Evolutionary conservation across 768 basidiomycete species (phyloP), one percentile per base, ranked within the genome.

Genomic region (Suillus brevipes): DNA sequence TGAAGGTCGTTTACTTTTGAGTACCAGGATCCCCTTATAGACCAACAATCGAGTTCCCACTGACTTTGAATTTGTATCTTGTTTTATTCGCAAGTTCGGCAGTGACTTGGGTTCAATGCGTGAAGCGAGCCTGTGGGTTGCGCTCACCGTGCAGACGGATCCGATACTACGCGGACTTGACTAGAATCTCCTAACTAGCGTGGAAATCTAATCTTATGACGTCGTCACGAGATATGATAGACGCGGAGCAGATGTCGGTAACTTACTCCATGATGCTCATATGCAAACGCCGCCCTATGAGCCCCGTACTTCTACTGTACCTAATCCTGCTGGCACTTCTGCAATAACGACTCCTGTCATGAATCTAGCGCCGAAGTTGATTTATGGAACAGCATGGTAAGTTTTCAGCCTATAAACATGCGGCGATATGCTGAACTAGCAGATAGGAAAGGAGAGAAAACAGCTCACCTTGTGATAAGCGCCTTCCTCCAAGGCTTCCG

Each of bases 401-500:
- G 75, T 52, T 40, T 56, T 40, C 25, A 56, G 36, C 58, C 10
- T 61, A 34, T 20, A n/a, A n/a, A 16, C 7, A n/a, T 23, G 25
- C 28, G 52, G 25, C 28, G 52, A 23, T 25, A 50, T 47, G 58
- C 25, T 64, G 42, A 57, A 65, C 52, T 40, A 37, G 61, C 62
- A 58, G 52, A 25, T 68, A 93, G 91, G 92, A 95, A 95, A 79
- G 88, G 88, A 70, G 89, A 90, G 62, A 75, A 81, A 28, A 95
- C 94, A 1, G 78, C 86, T 0, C 76, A 80, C 5, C 83, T 94
- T 3, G 92, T 94, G 23, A 77, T 89, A 59, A 82, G 80, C 62
- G 94, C 94, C 12, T 85, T 94, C 63, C 76, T 89, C 45, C 83
- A 85, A 67, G 93, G 94, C 6, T 95, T 94, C 73, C 79, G 88